These are phyloP conservation scores for Pythium myriotylum DNA, from an alignment of 352 stramenopile species.

Conservation along the genomic window DNA sequence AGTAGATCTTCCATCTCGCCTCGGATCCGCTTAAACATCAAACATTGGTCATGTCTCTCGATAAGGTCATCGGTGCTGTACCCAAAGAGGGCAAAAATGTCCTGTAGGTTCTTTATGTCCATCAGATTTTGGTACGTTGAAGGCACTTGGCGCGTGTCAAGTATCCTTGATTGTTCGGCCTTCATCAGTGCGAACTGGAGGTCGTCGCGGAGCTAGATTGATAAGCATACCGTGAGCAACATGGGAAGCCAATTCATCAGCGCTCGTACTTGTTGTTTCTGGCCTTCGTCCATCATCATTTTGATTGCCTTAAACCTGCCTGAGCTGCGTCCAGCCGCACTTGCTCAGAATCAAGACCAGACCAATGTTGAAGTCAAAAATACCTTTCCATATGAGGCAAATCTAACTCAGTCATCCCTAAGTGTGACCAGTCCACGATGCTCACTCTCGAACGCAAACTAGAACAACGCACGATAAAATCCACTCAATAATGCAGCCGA, in stretches of 20 bases:
- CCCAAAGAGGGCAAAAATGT: constrained; percentile 75
- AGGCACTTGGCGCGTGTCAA: constrained; percentile 43
- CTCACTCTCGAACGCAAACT: constrained; percentile 9
- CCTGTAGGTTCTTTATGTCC: constrained; percentile 65
- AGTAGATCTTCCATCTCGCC: constrained; percentile 62
- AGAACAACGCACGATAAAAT: constrained; percentile 2
- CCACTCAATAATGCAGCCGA: background rate
- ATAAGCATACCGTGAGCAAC: background rate
- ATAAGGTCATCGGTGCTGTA: constrained; percentile 65
- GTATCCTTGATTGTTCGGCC: constrained; percentile 46
- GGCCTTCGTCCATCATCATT: constrained; percentile 55
- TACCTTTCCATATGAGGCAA: constrained; percentile 13
- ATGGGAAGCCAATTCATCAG: background rate
- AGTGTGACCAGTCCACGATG: too few species aligned
- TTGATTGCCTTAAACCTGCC: too few species aligned
- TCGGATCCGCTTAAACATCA: constrained; percentile 66
- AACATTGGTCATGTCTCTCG: constrained; percentile 72
- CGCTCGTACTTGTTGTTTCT: constrained; percentile 56
- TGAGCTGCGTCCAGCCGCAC: too few species aligned
- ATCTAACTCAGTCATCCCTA: background rate
- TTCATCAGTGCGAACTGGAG: constrained; percentile 78
- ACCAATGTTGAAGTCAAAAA: too few species aligned
- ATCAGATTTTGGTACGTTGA: constrained; percentile 53
- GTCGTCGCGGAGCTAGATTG: constrained; percentile 61
- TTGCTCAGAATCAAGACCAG: too few species aligned